Evolutionary conservation across 2,329 filamentous ascomycete genomes (phyloP).

Genomic region (Monilinia fructicola): DNA sequence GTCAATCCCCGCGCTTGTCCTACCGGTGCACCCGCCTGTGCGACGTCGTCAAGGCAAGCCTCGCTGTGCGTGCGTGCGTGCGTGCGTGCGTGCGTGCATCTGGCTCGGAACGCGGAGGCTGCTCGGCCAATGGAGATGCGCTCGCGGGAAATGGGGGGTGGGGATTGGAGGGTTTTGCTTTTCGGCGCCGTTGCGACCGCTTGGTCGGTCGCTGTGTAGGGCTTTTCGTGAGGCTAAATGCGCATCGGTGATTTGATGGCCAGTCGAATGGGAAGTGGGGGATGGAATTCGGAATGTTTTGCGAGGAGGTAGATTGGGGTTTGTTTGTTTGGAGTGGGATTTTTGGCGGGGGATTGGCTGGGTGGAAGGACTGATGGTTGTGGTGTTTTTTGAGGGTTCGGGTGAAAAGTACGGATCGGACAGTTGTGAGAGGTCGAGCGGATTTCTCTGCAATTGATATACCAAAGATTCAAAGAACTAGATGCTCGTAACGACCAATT

Average conservation of each 20-base stretch:
- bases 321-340: neutral
- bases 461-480: too few species aligned
- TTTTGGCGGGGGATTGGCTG: too few species aligned
- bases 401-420: too few species aligned
- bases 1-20: slow-evolving; percentile 10
- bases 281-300: neutral
- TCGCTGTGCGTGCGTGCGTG: neutral
- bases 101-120: neutral
- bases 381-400: too few species aligned
- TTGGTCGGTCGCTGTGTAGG: neutral
- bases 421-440: too few species aligned
- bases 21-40: neutral
- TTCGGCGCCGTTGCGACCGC: neutral
- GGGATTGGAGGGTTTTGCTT: neutral
- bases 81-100: neutral
- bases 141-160: neutral
- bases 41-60: slow-evolving; percentile 4
- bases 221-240: slow-evolving; percentile 4
- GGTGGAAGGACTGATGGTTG: too few species aligned
- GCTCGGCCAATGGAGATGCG: neutral
- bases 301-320: neutral
- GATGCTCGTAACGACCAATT: too few species aligned
- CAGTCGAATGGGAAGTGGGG: neutral
- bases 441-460: too few species aligned
- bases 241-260: neutral